Conservation (phyloP, 352 stramenopile genomes). For the Thalassiosira hispida region DNA sequence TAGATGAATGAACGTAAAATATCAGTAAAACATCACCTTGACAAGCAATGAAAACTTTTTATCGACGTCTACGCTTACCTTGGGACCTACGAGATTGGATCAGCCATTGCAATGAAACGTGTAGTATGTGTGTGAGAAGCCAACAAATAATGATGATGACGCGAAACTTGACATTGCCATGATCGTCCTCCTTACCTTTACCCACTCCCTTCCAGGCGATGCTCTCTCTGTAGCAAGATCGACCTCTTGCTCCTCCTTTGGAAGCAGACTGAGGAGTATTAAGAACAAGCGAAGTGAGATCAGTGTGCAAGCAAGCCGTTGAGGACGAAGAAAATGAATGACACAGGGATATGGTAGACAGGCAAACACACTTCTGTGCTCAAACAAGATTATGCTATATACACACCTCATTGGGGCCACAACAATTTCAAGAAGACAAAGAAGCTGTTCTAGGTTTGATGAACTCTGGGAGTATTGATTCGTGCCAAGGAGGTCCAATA, state of each 20-base stretch:
- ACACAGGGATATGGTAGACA: background rate
- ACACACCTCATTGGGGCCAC: constrained; percentile 79
- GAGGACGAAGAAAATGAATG: background rate
- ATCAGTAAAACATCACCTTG: too few relatives aligned
- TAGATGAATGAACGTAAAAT: too few relatives aligned
- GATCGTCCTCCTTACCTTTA: too few relatives aligned
- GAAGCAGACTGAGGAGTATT: constrained; percentile 83
- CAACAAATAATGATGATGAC: too few relatives aligned
- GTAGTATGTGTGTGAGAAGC: too few relatives aligned
- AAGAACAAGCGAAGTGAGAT: background rate
- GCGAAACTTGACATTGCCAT: too few relatives aligned
- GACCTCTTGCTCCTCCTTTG: constrained; percentile 74
- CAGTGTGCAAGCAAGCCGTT: background rate
- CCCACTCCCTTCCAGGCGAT: constrained; percentile 70
- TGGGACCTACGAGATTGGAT: too few relatives aligned
- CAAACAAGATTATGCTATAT: background rate
- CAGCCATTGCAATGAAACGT: too few relatives aligned
- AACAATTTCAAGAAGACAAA: constrained; percentile 91
- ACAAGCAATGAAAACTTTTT: too few relatives aligned
- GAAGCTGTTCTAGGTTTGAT: constrained; percentile 91
- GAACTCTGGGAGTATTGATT: constrained; percentile 88
- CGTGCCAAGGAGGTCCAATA: constrained; percentile 90
- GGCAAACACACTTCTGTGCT: background rate
- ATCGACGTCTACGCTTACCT: too few relatives aligned
- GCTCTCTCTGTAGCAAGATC: constrained; percentile 55